phyloP scores from a whole-genome alignment of 2,329 filamentous ascomycete species.

The Botrytis deweyae region DNA sequence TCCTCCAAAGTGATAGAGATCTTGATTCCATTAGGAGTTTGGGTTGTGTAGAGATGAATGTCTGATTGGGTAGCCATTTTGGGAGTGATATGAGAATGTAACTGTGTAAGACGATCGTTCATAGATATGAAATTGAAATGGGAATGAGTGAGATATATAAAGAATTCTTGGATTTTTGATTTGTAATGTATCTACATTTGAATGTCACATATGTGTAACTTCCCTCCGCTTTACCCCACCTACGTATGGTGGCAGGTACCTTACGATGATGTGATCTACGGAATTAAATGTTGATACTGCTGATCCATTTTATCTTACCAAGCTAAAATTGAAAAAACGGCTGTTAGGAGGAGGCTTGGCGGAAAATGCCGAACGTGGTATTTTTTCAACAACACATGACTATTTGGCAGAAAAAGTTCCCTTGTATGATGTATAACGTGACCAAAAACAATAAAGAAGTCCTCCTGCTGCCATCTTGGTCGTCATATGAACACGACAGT shows the following conservation, averaged over 20 bases:
- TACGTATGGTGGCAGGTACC: background rate
- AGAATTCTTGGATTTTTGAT: background rate
- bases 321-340: background rate
- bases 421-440: background rate
- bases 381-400: background rate
- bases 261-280: constrained; percentile 5
- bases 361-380: background rate
- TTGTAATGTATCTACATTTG: constrained; percentile 9
- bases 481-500: background rate
- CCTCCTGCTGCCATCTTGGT: background rate
- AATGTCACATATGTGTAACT: background rate
- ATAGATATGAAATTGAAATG: constrained; percentile 19
- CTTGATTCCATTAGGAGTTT: constrained; percentile 90
- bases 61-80: constrained; percentile 45
- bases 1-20: constrained; percentile 85
- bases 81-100: constrained; percentile 29
- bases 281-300: background rate
- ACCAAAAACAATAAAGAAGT: background rate
- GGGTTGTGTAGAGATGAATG: constrained; percentile 54
- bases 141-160: background rate
- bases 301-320: background rate
- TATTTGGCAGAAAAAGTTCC: background rate
- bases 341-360: background rate
- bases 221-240: background rate
- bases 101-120: constrained; percentile 30